Conservation (phyloP, 2,329 filamentous ascomycete species). For the Claviceps sp. region DNA sequence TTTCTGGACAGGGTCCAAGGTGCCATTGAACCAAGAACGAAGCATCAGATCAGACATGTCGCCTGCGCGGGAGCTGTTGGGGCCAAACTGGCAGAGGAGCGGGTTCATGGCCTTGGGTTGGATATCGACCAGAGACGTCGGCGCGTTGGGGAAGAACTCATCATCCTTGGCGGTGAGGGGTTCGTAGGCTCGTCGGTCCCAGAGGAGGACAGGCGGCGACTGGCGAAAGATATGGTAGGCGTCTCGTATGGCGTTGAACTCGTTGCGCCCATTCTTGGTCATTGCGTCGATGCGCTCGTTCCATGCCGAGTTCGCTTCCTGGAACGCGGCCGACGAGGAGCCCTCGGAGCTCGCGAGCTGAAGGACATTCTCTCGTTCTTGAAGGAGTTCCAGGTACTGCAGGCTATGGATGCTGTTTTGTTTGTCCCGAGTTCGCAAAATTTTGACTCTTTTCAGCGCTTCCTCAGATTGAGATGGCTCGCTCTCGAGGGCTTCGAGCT, state of each 20-base stretch:
- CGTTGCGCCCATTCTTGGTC: conserved; percentile 19
- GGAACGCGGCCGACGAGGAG: conserved; percentile 13
- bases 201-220: conserved; percentile 41
- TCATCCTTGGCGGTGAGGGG: conserved; percentile 42
- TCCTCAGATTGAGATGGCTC: conserved; percentile 6
- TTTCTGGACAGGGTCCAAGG: conserved; percentile 29
- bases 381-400: conserved; percentile 20
- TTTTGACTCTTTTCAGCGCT: conserved; percentile 12
- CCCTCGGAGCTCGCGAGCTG: conserved; percentile 9
- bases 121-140: conserved; percentile 50
- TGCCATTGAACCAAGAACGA: conserved; percentile 27
- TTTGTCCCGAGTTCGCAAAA: conserved; percentile 17
- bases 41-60: conserved; percentile 39
- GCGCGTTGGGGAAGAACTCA: conserved; percentile 55
- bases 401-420: conserved; percentile 10
- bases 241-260: conserved; percentile 33
- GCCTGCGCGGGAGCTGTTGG: conserved; percentile 25
- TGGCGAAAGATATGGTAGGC: conserved; percentile 38
- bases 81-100: conserved; percentile 32
- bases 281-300: conserved; percentile 19
- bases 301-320: conserved; percentile 20
- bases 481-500: conserved; percentile 26
- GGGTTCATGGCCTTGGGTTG: conserved; percentile 43
- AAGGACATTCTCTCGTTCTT: conserved; percentile 16
- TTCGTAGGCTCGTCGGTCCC: conserved; percentile 60